These are phyloP conservation scores for Skeletonema costatum DNA, from an alignment of 108 stramenopile genomes.

Conservation along the genomic window DNA sequence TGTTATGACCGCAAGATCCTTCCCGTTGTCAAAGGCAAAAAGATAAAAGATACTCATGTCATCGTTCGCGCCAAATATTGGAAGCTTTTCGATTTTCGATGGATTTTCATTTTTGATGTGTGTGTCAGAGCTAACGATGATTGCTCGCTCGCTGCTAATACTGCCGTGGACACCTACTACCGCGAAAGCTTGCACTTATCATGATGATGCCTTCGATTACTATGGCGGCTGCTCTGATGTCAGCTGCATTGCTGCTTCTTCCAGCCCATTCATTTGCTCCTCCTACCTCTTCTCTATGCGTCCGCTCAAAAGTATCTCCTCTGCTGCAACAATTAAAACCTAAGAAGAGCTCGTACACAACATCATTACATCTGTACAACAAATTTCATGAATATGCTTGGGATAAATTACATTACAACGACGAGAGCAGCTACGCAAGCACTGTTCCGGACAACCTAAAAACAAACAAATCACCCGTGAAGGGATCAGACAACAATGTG, in stretches of 20 bases:
- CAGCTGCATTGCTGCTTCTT: not conserved
- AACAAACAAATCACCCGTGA: constrained; percentile 51
- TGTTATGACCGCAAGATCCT: no score
- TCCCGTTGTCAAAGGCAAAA: no score
- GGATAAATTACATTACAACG: constrained; percentile 22
- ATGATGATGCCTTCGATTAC: not conserved
- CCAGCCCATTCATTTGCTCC: not conserved
- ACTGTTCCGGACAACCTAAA: constrained; percentile 31
- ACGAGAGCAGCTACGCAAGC: not conserved
- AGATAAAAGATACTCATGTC: no score
- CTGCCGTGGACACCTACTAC: no score
- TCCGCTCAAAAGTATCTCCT: not conserved
- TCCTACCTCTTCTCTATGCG: not conserved
- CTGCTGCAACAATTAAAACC: not conserved
- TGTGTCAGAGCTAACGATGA: no score
- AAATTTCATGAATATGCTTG: constrained; percentile 64
- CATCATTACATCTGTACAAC: constrained; percentile 36
- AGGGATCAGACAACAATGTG: constrained; percentile 33
- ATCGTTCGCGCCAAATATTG: no score
- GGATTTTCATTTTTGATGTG: no score
- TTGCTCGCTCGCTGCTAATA: no score
- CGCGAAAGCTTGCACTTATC: no score
- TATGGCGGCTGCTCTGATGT: not conserved
- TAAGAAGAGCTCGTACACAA: not conserved
- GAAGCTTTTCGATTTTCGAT: no score